Base-by-base conservation (phyloP, 352 stramenopile genomes). In the Phytophthora foliorum region DNA sequence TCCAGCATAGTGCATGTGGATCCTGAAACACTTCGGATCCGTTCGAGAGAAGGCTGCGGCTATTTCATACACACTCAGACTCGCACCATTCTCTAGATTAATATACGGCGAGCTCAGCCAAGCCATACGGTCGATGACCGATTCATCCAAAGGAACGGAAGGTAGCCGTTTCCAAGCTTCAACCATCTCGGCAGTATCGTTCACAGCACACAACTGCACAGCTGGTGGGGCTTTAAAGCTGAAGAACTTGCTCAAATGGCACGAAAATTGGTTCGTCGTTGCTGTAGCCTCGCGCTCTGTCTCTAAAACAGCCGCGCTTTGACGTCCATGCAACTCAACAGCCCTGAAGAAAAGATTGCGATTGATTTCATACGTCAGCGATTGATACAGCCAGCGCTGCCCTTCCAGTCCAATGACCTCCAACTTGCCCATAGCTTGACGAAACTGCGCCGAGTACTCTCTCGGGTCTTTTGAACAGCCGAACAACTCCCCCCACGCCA, bases 391-490 rank as follows among this genome's bases (percentile, higher is more conserved):
- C n/a, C 31, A 25, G 14, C 49, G 49, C 16, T 24, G n/a, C 4
- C 49, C 31, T 29, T 42, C 31, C 27, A 42, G 16, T 8, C 49
- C 49, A n/a, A 56, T 56, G 17, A 10, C 19, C 11, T 44, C 13
- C 49, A 51, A 22, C 6, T 51, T 38, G 19, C 45, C 31, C 56
- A 63, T 63, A 16, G 44, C 56, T 5, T 55, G 9, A 22, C 44
- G 44, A 31, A 63, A 63, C n/a, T 36, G 27, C 13, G 8, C 10
- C 4, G 56, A 63, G 25, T 48, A 49, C 19, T 63, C 56, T 46
- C 44, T 29, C 9, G 41, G 25, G 16, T 41, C 42, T 13, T 42
- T 42, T 19, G 36, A 19, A 19, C 36, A 42, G 4, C 50, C 50
- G 21, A 57, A 57, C 6, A 57, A 31, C 4, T 24, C n/a, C 11